Percentiles rank a stretch among this genome's conserved stretches.
Conservation (phyloP, 352 stramenopile genomes). For the Chrysophaeum taylorii region DNA sequence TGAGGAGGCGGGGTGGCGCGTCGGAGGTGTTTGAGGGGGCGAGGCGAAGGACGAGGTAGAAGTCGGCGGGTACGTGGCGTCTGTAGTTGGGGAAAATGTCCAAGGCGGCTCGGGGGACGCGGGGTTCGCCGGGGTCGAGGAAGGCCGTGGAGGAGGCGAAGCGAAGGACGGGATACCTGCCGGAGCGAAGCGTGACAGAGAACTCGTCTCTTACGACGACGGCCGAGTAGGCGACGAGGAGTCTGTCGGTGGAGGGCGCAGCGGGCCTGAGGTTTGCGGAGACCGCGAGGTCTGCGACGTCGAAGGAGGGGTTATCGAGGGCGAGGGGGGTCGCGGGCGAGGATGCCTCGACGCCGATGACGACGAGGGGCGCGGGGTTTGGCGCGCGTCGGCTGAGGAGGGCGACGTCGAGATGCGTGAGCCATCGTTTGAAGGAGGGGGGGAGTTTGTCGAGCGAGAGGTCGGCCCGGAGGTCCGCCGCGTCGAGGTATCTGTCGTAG, state of each 20-base stretch:
- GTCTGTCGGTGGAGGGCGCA: neutral
- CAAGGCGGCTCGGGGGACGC: neutral
- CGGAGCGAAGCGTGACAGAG: neutral
- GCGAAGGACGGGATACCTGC: neutral
- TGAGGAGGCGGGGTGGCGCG: too few species aligned
- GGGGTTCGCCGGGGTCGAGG: neutral
- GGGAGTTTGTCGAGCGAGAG: neutral
- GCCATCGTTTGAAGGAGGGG: neutral
- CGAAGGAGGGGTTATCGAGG: neutral
- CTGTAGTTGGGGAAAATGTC: neutral
- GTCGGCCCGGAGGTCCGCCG: neutral
- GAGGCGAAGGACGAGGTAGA: neutral
- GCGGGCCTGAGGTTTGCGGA: neutral
- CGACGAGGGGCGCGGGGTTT: neutral
- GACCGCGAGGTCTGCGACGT: neutral
- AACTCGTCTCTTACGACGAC: neutral
- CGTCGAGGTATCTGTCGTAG: neutral
- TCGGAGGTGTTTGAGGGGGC: too few species aligned
- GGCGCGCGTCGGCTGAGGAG: neutral
- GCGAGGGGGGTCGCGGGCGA: neutral
- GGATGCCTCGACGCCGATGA: neutral
- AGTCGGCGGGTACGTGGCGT: neutral
- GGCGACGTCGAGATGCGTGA: neutral
- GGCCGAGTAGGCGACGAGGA: neutral
- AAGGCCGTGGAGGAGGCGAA: neutral